Conservation (phyloP, 2,329 filamentous ascomycete genomes). For the Dactylonectria macrodidyma region DNA sequence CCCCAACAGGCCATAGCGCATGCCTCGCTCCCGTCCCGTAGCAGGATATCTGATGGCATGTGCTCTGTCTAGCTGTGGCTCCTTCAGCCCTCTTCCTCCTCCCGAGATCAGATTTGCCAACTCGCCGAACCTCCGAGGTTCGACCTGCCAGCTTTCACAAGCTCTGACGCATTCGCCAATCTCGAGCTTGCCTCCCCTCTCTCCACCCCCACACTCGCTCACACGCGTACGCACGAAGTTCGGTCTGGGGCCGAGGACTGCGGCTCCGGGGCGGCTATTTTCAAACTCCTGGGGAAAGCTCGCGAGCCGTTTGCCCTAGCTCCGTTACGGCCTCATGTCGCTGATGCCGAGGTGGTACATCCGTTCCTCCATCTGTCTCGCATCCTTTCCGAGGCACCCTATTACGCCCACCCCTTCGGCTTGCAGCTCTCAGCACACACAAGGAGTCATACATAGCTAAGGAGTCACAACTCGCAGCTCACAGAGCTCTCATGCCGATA, state of each 20-base stretch:
- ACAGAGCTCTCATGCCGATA: constrained; percentile 34
- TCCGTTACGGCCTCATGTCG: constrained; percentile 23
- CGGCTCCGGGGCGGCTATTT: constrained; percentile 40
- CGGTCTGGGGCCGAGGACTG: constrained; percentile 45
- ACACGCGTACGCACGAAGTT: not conserved
- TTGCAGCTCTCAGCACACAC: not conserved
- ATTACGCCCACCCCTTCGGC: constrained; percentile 23
- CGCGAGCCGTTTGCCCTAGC: constrained; percentile 46
- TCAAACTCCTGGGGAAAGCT: constrained; percentile 35
- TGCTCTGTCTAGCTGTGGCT: not conserved
- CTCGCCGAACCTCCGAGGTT: constrained; percentile 32
- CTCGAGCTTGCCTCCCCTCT: not conserved
- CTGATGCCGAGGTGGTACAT: constrained; percentile 27
- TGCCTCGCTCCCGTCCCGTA: not conserved
- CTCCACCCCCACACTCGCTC: constrained; percentile 6
- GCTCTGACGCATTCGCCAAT: constrained; percentile 1
- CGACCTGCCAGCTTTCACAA: constrained; percentile 4
- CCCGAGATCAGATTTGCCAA: constrained; percentile 14
- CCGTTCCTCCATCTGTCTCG: constrained; percentile 38
- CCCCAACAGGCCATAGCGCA: constrained; percentile 1
- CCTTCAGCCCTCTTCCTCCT: not conserved
- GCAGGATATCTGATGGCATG: not conserved
- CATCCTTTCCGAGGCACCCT: constrained; percentile 31
- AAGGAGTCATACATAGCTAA: constrained; percentile 6
- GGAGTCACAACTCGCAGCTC: constrained; percentile 8